phyloP scores from a whole-genome alignment of 1,284 basidiomycete species.

The Pseudozyma flocculosa region DNA sequence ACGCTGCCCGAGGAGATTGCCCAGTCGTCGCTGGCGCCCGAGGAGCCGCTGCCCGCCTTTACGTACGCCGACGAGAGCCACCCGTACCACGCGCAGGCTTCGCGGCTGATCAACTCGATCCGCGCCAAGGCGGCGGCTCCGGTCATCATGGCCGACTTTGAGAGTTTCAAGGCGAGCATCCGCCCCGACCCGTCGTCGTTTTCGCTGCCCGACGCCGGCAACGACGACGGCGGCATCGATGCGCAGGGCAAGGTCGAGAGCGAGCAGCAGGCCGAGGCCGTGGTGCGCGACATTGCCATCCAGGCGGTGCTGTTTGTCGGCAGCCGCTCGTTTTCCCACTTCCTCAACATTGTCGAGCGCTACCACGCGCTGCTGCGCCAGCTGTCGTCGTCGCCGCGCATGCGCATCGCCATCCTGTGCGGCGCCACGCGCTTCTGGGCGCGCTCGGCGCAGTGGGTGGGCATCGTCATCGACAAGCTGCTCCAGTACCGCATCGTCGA shows the following conservation, averaged over 20 bases:
- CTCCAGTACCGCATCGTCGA: constrained; percentile 98
- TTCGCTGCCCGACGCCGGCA: constrained; percentile 59
- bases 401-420: constrained; percentile 65
- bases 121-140: constrained; percentile 70
- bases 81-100: constrained; percentile 76
- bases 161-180: constrained; percentile 60
- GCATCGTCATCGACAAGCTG: constrained; percentile 88
- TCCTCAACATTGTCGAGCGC: constrained; percentile 91
- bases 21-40: constrained; percentile 68
- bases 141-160: constrained; percentile 76
- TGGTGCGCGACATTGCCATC: constrained; percentile 76
- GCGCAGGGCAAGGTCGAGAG: constrained; percentile 40
- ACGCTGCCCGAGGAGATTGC: constrained; percentile 78
- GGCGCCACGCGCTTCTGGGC: constrained; percentile 72
- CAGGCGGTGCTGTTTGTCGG: constrained; percentile 89
- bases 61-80: constrained; percentile 74
- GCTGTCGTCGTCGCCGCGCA: constrained; percentile 65
- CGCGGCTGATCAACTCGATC: constrained; percentile 76
- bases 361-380: constrained; percentile 85
- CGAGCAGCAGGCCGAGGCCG: constrained; percentile 65
- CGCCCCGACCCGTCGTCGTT: constrained; percentile 5
- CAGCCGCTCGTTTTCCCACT: constrained; percentile 92
- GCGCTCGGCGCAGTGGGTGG: constrained; percentile 63
- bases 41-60: constrained; percentile 79
- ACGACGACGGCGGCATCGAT: constrained; percentile 63